Conservation (phyloP, 23 red algal species). For the Gracilaria vermiculophylla region DNA sequence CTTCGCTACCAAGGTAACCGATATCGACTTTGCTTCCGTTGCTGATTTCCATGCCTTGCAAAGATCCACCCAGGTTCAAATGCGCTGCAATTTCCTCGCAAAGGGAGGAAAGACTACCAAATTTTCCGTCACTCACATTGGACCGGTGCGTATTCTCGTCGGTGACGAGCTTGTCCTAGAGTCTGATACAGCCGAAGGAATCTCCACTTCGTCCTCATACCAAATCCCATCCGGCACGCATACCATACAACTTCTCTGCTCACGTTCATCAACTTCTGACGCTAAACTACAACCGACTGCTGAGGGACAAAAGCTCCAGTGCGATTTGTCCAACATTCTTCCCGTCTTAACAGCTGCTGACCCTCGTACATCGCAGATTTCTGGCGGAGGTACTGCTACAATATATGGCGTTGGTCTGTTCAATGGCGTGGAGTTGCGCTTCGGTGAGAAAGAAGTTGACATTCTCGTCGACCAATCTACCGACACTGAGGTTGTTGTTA, state of each 20-base stretch:
- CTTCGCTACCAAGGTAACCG: constrained; percentile 22
- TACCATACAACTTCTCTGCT: constrained; percentile 49
- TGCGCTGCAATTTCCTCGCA: constrained; percentile 41
- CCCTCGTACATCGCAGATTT: constrained; percentile 20
- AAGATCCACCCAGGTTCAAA: constrained; percentile 7
- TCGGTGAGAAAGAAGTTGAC: constrained; percentile 18
- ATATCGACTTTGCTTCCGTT: constrained; percentile 23
- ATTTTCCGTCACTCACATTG: constrained; percentile 45
- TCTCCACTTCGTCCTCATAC: neutral
- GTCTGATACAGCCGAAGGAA: neutral
- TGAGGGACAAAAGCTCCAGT: constrained; percentile 11
- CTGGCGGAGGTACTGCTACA: constrained; percentile 36
- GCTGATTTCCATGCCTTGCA: constrained; percentile 14
- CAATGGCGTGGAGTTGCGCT: constrained; percentile 41
- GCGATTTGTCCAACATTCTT: constrained; percentile 35
- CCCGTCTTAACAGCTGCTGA: constrained; percentile 28
- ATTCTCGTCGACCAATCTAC: constrained; percentile 11
- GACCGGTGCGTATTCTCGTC: constrained; percentile 20
- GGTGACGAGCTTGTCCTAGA: constrained; percentile 30
- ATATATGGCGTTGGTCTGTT: constrained; percentile 48
- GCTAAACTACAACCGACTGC: constrained; percentile 34
- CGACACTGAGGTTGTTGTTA: constrained; percentile 16
- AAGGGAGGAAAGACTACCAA: neutral
- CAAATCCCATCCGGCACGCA: constrained; percentile 2
- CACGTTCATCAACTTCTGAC: constrained; percentile 19